Base-by-base conservation (phyloP, 352 stramenopile genomes). In the Globisporangium lucens region DNA sequence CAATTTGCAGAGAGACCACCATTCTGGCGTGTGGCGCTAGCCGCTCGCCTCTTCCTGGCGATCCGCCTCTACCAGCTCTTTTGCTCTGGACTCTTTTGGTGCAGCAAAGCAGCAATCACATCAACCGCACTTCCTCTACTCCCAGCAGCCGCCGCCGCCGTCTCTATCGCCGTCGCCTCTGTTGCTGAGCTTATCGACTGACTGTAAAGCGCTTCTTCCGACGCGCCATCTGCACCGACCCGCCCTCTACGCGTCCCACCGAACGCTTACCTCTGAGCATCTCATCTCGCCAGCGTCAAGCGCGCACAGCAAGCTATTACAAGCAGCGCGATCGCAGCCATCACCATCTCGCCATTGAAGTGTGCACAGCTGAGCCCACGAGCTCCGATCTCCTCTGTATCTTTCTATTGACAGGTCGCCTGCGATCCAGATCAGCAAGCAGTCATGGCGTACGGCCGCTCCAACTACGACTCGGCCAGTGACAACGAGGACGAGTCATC, bases 401-500 rank as follows among this genome's bases (percentile, higher is more conserved):
- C 22, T 56, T n/a, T 15, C 47, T 13, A 55, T 30, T 12, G 22
- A 3, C 52, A n/a, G 22, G 22, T 24, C 36, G 52, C 52, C 52
- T 51, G 35, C 35, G 10, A 51, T 8, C n/a, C 33, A 46, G 13
- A 24, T 24, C 24, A 24, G 24, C 59, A 46, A 30, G 27, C 51
- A 51, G 38, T 33, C 15, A 73, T 74, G 70, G 52, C 62, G 63
- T 76, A 71, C 55, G 70, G 56, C 2, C 61, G 38, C 24, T 51
- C 52, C 12, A 61, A 33, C 41, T 59, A 67, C 65, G 69, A 70
- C 56, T 58, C 67, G 43, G 65, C 59, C 49, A 67, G 52, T 27
- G 72, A 75, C 71, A 65, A 63, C 56, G 81, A 88, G 61, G 81
- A 89, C 49, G 80, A 87, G 61, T 87, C 73, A 41, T 91, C 83